These are phyloP conservation scores for Hapsidospora chrysogenum DNA, from an alignment of 495 filamentous ascomycete genomes.

Conservation along the genomic window DNA sequence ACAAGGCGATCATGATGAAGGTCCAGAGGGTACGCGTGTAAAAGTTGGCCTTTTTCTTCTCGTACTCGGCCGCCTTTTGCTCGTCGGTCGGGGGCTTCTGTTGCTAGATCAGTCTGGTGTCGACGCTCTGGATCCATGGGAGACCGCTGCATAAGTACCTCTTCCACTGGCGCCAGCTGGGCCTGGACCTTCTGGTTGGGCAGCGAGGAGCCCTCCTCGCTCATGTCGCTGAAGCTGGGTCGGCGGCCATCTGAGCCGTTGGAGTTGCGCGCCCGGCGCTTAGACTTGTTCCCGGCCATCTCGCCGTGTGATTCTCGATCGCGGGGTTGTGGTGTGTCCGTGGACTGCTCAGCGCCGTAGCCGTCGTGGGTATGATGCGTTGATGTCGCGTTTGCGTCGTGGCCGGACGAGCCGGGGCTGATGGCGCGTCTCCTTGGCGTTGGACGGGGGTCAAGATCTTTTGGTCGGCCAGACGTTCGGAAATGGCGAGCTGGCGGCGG, in stretches of 20 bases:
- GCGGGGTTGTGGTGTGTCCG: neutral
- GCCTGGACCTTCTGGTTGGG: constrained; percentile 9
- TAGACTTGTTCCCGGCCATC: constrained; percentile 13
- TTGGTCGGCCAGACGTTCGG: too few species aligned
- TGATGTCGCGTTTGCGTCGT: too few species aligned
- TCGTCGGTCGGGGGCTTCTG: constrained; percentile 15
- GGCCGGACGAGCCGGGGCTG: too few species aligned
- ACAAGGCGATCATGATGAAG: constrained; percentile 86
- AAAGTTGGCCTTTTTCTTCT: constrained; percentile 98
- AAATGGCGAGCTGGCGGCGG: too few species aligned
- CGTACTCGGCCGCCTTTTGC: constrained; percentile 48
- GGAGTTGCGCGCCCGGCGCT: too few species aligned
- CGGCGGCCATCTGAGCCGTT: constrained; percentile 49
- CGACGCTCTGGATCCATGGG: neutral
- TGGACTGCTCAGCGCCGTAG: too few species aligned
- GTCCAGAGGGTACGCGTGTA: constrained; percentile 97
- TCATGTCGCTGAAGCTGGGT: constrained; percentile 62
- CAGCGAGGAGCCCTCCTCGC: constrained; percentile 57
- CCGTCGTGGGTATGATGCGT: too few species aligned
- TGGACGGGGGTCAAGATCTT: too few species aligned
- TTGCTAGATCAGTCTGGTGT: constrained; percentile 1
- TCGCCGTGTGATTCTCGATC: neutral
- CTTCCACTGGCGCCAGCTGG: constrained; percentile 8
- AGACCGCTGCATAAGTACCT: constrained; percentile 12
- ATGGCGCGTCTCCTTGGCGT: too few species aligned